These are phyloP conservation scores for Bisporella sp. DNA, from an alignment of 2,329 filamentous ascomycete genomes.

Conservation along the genomic window DNA sequence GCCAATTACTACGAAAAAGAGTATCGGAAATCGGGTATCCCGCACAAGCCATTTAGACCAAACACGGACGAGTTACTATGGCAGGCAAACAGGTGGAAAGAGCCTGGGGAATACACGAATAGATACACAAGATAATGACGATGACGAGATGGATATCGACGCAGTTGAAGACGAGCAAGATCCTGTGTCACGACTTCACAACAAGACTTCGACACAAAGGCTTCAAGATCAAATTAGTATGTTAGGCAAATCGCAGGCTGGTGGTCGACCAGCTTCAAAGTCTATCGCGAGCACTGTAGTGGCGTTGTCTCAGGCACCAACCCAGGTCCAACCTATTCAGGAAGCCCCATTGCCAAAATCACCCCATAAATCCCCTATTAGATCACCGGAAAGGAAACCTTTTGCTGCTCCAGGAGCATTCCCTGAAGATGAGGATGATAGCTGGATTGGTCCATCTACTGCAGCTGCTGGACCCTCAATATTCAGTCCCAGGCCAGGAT, in stretches of 20 bases:
- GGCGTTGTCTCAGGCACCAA: conserved; percentile 15
- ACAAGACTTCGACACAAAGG: conserved; percentile 88
- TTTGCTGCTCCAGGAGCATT: conserved; percentile 49
- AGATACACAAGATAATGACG: conserved; percentile 45
- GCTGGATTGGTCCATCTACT: conserved; percentile 53
- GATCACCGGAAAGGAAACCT: conserved; percentile 9
- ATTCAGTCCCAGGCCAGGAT: conserved; percentile 41
- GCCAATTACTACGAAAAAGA: conserved; percentile 78
- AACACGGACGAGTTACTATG: conserved; percentile 66
- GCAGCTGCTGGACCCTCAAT: conserved; percentile 23
- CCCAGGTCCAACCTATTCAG: conserved; percentile 8
- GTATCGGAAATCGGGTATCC: conserved; percentile 65
- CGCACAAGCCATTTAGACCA: conserved; percentile 73
- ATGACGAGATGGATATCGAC: conserved; percentile 36
- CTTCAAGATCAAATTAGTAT: conserved; percentile 87
- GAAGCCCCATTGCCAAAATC: conserved; percentile 11
- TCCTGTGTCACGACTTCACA: conserved; percentile 52
- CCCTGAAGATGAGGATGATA: conserved; percentile 49
- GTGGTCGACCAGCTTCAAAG: conserved; percentile 24
- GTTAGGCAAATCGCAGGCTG: conserved; percentile 47
- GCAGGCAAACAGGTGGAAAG: conserved; percentile 65
- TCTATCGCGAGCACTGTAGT: conserved; percentile 21
- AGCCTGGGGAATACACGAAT: conserved; percentile 49
- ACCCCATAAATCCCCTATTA: conserved; percentile 13
- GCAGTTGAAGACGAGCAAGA: conserved; percentile 34